Percentiles rank a stretch among this genome's conserved stretches.
These are phyloP conservation scores for Fomitiporia mediterranea DNA, from an alignment of 1,284 basidiomycete genomes.

Conservation along the genomic window DNA sequence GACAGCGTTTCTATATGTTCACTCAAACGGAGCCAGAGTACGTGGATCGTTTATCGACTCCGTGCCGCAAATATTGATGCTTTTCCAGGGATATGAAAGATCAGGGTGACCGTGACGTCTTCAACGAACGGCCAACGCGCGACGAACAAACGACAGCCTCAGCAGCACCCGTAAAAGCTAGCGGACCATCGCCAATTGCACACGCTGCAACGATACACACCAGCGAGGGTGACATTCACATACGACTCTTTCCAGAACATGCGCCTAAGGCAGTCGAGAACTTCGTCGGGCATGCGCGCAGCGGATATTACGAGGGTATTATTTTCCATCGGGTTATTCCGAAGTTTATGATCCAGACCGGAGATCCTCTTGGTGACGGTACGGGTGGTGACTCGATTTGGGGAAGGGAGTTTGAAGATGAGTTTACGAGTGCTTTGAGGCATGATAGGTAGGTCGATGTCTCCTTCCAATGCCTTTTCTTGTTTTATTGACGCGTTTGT, in stretches of 20 bases:
- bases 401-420: constrained; percentile 94
- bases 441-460: constrained; percentile 70
- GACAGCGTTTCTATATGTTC: constrained; percentile 95
- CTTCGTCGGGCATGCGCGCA: constrained; percentile 91
- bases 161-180: constrained; percentile 48
- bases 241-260: constrained; percentile 87
- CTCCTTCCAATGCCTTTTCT: constrained; percentile 8
- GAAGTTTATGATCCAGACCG: constrained; percentile 99
- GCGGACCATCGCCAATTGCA: constrained; percentile 62
- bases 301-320: constrained; percentile 89
- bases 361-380: constrained; percentile 95
- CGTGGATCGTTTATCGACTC: constrained; percentile 27
- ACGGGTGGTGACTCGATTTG: constrained; percentile 97
- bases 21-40: constrained; percentile 89
- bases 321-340: constrained; percentile 98
- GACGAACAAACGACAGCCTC: constrained; percentile 93
- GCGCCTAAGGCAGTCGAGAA: constrained; percentile 97
- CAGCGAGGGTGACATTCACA: constrained; percentile 89
- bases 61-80: constrained; percentile 9
- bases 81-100: constrained; percentile 71
- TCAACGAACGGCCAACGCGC: constrained; percentile 96
- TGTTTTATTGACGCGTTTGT: neutral
- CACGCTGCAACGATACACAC: constrained; percentile 90
- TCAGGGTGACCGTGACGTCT: constrained; percentile 86
- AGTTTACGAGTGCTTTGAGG: constrained; percentile 83